Conservation (phyloP, 139 green algal species). For the Microglena sp. region DNA sequence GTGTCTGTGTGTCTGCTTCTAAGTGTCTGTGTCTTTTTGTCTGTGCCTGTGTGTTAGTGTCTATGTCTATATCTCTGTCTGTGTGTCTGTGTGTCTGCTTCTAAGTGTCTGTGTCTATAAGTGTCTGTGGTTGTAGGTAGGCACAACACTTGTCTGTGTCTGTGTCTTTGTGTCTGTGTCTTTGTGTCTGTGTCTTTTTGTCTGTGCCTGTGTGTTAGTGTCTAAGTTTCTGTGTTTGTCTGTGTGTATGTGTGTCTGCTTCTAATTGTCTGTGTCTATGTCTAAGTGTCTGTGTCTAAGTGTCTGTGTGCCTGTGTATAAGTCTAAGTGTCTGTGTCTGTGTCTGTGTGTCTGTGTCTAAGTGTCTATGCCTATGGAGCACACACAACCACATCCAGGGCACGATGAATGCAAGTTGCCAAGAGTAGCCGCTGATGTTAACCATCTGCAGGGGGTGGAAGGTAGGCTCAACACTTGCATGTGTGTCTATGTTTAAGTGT, state of each 20-base stretch:
- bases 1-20: no score
- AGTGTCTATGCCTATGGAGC: constrained; percentile 7
- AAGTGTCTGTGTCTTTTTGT: no score
- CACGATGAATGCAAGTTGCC: constrained; percentile 50
- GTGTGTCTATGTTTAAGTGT: no score
- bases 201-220: background rate
- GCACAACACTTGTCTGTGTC: background rate
- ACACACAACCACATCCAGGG: constrained; percentile 49
- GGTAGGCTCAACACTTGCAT: background rate
- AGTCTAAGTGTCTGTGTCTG: constrained; percentile 4
- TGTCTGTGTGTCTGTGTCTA: background rate
- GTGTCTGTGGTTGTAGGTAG: no score
- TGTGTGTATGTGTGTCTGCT: background rate
- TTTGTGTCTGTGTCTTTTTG: background rate
- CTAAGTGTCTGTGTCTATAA: background rate
- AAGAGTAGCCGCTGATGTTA: constrained; percentile 27
- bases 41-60: no score
- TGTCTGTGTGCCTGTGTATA: constrained; percentile 4
- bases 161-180: background rate
- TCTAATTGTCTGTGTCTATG: background rate
- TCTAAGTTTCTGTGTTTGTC: background rate
- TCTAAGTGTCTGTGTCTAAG: background rate
- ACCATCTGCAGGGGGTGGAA: constrained; percentile 28
- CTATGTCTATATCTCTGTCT: background rate
- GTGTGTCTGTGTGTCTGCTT: background rate